Conservation (phyloP, 2,329 filamentous ascomycete genomes). For the Nothophaeocryptopus gaeumannii region DNA sequence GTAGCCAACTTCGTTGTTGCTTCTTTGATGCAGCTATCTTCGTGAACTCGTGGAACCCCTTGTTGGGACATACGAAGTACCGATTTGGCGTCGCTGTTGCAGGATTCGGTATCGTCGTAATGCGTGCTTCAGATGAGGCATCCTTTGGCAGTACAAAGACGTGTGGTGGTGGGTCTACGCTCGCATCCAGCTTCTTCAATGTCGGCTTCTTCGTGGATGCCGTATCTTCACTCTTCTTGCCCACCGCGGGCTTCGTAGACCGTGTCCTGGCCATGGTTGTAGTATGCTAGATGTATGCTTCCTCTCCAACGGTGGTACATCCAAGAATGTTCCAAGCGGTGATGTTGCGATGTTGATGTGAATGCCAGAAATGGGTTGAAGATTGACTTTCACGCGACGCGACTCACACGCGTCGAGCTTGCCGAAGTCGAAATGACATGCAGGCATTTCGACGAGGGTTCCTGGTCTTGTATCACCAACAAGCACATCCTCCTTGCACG, state of each 20-base stretch:
- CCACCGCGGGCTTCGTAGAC: slow-evolving; percentile 26
- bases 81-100: slow-evolving; percentile 47
- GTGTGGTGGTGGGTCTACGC: slow-evolving; percentile 46
- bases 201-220: slow-evolving; percentile 13
- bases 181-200: slow-evolving; percentile 34
- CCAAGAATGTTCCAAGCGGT: not conserved
- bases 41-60: slow-evolving; percentile 62
- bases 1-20: slow-evolving; percentile 53
- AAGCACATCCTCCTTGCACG: slow-evolving; percentile 6
- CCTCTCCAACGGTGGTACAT: not conserved
- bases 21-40: slow-evolving; percentile 52
- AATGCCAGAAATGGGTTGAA: not conserved
- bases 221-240: slow-evolving; percentile 14
- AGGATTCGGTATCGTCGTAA: slow-evolving; percentile 57
- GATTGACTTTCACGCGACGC: slow-evolving; percentile 10
- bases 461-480: slow-evolving; percentile 7
- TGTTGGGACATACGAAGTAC: slow-evolving; percentile 59
- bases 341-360: not conserved
- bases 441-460: slow-evolving; percentile 3
- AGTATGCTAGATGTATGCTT: slow-evolving; percentile 2
- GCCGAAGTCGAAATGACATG: not conserved
- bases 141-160: slow-evolving; percentile 58
- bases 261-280: slow-evolving; percentile 28
- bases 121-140: slow-evolving; percentile 51
- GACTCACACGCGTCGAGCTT: slow-evolving; percentile 10